Percentiles rank a stretch among this genome's conserved stretches.
Evolutionary conservation across 805 yeast genomes (phyloP).

Genomic region (Suhomyces prunicola): DNA sequence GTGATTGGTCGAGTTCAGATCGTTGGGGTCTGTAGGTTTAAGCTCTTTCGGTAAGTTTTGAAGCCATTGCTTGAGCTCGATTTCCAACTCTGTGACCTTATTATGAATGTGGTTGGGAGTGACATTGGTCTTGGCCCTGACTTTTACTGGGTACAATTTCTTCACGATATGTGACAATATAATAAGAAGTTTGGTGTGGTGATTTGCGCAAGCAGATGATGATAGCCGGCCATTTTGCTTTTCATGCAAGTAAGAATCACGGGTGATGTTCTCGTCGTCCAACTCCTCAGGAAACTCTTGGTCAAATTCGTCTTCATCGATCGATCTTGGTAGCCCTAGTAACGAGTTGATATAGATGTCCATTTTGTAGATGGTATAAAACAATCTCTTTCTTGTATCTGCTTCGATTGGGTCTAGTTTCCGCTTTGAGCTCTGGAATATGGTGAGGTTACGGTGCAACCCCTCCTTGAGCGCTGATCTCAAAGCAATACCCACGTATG

Average conservation of each 20-base stretch:
- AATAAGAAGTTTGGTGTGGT: conserved; percentile 72
- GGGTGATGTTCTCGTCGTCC: conserved; percentile 83
- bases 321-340: conserved; percentile 78
- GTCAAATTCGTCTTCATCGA: conserved; percentile 76
- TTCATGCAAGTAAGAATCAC: conserved; percentile 50
- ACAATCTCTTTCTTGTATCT: conserved; percentile 79
- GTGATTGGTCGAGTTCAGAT: conserved; percentile 13
- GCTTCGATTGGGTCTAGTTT: conserved; percentile 72
- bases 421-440: conserved; percentile 43
- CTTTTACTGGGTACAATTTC: conserved; percentile 71
- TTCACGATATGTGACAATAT: conserved; percentile 70
- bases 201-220: conserved; percentile 77
- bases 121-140: conserved; percentile 18
- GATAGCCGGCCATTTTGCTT: conserved; percentile 53
- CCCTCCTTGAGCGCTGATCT: conserved; percentile 83
- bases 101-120: conserved; percentile 38
- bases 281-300: conserved; percentile 82
- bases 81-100: conserved; percentile 60
- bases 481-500: conserved; percentile 84
- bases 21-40: conserved; percentile 64
- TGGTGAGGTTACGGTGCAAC: conserved; percentile 64
- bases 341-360: conserved; percentile 86
- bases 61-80: conserved; percentile 70
- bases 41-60: conserved; percentile 66
- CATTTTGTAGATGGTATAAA: conserved; percentile 88